Evolutionary conservation across 179 eudicot species (phyloP), one percentile per base, ranked within the genome.

Genomic region (Camellia oleifera): DNA sequence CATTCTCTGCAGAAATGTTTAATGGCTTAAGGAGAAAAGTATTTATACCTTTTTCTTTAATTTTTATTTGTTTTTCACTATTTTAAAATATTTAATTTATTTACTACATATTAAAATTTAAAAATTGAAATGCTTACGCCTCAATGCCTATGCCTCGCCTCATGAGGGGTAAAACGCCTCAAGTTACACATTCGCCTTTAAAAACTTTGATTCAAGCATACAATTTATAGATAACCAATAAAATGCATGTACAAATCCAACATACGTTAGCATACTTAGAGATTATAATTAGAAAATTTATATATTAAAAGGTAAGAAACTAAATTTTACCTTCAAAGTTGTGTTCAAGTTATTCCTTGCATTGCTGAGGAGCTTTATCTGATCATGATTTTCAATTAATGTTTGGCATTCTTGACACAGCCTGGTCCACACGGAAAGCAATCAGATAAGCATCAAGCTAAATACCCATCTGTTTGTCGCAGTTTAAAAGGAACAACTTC

Each of bases 321-420:
- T 52, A 32, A 26, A 50, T 46, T 76, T 54, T 81, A 94, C 99
- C 98, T 96, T 96, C 82, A 96, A 84, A 69, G 99, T 96, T 73
- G 95, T 96, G 90, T 92, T 94, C 84, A 96, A 87, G 84, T 96
- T 96, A 88, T 96, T 96, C 88, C 99, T 91, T 42, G 93, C 95
- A 88, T 96, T 96, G 89, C 99, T 96, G 66, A 96, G 98, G 77
- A 96, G 90, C 90, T 96, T 96, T 83, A 96, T 96, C 84, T 96
- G 97, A 82, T 94, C 99, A 82, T 96, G 99, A 88, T 96, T 94
- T 84, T 96, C 98, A 63, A 96, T 96, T 85, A 96, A 81, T 44
- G 97, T 96, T 88, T 96, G 99, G 82, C 99, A 96, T 85, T 96
- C 99, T 87, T 88, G 96, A 81, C 99, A 96, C 78, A 96, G 82